Evolutionary conservation across 768 basidiomycete species (phyloP).

Genomic region (Boletus pseudo-olivaceus): DNA sequence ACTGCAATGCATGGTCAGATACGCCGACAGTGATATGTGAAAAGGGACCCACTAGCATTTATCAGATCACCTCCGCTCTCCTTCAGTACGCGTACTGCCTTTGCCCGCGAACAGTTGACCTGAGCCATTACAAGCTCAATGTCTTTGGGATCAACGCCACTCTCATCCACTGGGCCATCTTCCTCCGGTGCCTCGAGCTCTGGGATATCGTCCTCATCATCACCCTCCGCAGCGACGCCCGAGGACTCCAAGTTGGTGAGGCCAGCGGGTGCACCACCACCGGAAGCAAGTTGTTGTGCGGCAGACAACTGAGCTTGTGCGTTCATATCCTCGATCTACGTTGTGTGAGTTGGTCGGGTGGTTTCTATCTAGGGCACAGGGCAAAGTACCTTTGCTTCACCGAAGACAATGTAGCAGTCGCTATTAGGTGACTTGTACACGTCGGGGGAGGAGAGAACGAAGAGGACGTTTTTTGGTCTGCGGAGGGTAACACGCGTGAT

Average conservation of each 20-base stretch:
- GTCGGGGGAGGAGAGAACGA: conserved; percentile 90
- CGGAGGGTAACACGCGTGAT: conserved; percentile 95
- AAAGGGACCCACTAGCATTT: conserved; percentile 79
- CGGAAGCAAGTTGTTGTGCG: conserved; percentile 70
- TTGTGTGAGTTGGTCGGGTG: neutral
- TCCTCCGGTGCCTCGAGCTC: conserved; percentile 81
- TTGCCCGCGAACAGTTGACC: conserved; percentile 86
- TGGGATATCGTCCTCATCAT: conserved; percentile 76
- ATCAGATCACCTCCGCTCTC: conserved; percentile 92
- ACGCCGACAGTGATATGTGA: neutral
- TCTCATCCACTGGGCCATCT: conserved; percentile 80
- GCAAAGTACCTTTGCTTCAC: conserved; percentile 79
- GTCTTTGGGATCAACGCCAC: conserved; percentile 88
- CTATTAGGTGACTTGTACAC: conserved; percentile 98
- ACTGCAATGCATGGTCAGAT: conserved; percentile 43
- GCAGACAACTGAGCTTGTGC: conserved; percentile 71
- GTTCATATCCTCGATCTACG: conserved; percentile 84
- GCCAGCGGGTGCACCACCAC: conserved; percentile 42
- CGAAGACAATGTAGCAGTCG: conserved; percentile 99
- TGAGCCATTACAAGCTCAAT: conserved; percentile 91
- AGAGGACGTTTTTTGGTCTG: conserved; percentile 93
- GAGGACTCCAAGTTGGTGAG: conserved; percentile 49
- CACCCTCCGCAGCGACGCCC: conserved; percentile 48
- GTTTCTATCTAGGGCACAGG: conserved; percentile 5
- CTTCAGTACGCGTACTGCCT: conserved; percentile 87